Base-by-base conservation (phyloP, 805 yeast species). In the Candida maris region DNA sequence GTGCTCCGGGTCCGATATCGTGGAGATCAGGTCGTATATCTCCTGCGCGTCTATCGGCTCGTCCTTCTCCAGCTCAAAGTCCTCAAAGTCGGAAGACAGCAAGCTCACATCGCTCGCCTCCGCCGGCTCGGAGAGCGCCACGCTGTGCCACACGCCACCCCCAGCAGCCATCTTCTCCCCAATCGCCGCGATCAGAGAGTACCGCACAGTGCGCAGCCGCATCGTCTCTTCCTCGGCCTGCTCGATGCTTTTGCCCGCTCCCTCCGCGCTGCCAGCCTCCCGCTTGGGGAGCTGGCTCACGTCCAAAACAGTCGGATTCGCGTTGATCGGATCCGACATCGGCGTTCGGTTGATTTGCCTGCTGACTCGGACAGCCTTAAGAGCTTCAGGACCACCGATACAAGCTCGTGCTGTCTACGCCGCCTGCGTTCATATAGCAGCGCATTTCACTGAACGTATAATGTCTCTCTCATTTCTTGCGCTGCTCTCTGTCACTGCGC, bases 1-100 rank as follows among this genome's bases (percentile, higher is more conserved):
- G 59, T 93, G 99, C 55, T 93, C 99, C 1, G 99, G 99, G 57
- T 93, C 99, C 0, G 94, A 83, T 9, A 88, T 86, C 20, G 81
- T 75, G 5, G 96, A 78, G 3, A 86, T 85, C 32, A 91, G 65
- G 56, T 89, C 96, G 50, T 77, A 88, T 5, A 91, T 79, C 56
- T 91, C 98, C 56, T 91, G 97, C 2, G 88, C 61, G 56, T 91
- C 98, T 25, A 91, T 77, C 6, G 74, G 75, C 20, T 42, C 46
- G 23, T 27, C 30, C 10, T 41, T 37, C 8, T 22, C 25, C 17
- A 29, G 29, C 13, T 34, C 38, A 15, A 34, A 34, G 9, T 30
- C 42, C 8, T 38, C 44, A 15, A 33, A 20, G 4, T 27, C 33
- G 10, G 41, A 36, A 4, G 35, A 25, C 4, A 32, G 26, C 15